Evolutionary conservation across 2,329 filamentous ascomycete genomes (phyloP), one percentile per base, ranked within the genome.

Genomic region (Aphanocladium album): DNA sequence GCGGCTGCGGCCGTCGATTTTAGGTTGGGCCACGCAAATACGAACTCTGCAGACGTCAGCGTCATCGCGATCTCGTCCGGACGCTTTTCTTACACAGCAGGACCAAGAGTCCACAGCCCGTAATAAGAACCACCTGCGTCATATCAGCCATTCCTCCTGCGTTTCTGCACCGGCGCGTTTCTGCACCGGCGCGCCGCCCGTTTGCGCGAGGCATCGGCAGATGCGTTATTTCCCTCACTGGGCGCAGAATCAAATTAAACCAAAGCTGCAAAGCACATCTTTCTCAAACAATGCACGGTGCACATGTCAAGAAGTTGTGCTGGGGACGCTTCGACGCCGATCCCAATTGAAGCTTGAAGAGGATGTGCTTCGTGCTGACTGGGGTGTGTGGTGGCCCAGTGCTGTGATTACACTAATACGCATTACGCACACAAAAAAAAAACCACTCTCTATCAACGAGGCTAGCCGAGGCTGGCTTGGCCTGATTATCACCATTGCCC

Each of bases 381-480:
- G 33, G 21, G 55, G 55, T 49, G 55, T 49, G 16, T 49, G 17
- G 45, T 39, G 45, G 41, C 30, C 50, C 5, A n/a, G 50, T 37
- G 25, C 21, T 47, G 43, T 41, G 30, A 50, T 30, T 30, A 45
- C 56, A 30, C 56, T 33, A 39, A 23, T 21, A 27, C 35, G 2
- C 19, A 27, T 41, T 45, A 14, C 53, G 30, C 53, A 47, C 39
- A 30, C 43, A 17, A 47, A 25, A 30, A 27, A 5, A 41, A 39
- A 5, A 30, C 30, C 30, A 5, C 30, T n/a, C n/a, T 25, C 41
- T n/a, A 3, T 9, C 21, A 37, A 33, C n/a, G 5, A 49, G 35
- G 57, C 57, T 60, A 47, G 50, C 41, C 57, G 57, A 54, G 49
- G 57, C 50, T 47, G 50, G 41, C 16, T 47, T 54, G 41, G 37